Percentiles rank a stretch among this genome's conserved stretches.
These are phyloP conservation scores for Neurospora intermedia DNA, from an alignment of 495 filamentous ascomycete species.

Conservation along the genomic window DNA sequence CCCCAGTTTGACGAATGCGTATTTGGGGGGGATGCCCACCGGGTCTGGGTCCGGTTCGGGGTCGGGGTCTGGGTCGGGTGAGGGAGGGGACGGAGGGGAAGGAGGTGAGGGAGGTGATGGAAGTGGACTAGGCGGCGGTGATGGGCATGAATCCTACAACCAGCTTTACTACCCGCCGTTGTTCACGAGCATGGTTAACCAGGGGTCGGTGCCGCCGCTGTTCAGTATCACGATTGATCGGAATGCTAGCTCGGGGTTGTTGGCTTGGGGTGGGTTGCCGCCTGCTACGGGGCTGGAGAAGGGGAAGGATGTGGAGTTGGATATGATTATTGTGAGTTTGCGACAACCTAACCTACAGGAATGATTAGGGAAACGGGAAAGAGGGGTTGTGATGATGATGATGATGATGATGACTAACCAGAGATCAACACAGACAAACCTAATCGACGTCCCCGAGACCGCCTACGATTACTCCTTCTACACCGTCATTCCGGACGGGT, in stretches of 20 bases:
- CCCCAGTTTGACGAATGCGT: conserved; percentile 40
- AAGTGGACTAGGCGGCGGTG: conserved; percentile 10
- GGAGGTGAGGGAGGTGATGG: neutral
- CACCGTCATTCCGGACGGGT: conserved; percentile 30
- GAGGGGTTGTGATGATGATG: too few relatives aligned
- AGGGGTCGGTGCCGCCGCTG: conserved; percentile 41
- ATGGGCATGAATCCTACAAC: conserved; percentile 20
- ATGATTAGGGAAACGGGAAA: too few relatives aligned
- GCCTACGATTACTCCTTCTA: conserved; percentile 30
- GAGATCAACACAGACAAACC: conserved; percentile 12
- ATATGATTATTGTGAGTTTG: conserved; percentile 32
- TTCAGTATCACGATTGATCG: conserved; percentile 43
- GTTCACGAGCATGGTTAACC: conserved; percentile 44
- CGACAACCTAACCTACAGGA: too few relatives aligned
- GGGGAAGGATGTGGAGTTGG: conserved; percentile 19
- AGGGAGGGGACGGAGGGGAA: neutral
- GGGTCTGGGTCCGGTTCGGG: neutral
- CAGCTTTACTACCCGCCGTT: conserved; percentile 42
- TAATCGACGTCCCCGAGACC: conserved; percentile 15
- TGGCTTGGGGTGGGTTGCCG: conserved; percentile 44
- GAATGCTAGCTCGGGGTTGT: conserved; percentile 28
- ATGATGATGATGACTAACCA: conserved; percentile 1
- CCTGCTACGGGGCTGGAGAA: conserved; percentile 21
- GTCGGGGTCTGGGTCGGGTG: neutral
- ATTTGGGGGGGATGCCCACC: conserved; percentile 2